Evolutionary conservation across 345 rosid genomes (phyloP).

Genomic region (Cardamine occulta): DNA sequence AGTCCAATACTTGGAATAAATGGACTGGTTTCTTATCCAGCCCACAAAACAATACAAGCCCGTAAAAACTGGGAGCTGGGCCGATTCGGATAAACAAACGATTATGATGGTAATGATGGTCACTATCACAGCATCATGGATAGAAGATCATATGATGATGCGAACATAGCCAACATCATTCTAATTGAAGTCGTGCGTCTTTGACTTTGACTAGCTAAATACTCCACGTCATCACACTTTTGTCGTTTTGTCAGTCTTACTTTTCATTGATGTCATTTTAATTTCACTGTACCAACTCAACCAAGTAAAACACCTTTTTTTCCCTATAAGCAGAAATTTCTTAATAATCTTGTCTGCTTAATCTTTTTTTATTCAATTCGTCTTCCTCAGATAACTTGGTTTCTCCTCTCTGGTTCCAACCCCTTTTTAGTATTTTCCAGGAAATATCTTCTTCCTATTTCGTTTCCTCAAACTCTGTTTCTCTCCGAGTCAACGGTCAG

Average conservation of each 20-base stretch:
- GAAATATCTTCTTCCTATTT: constrained; percentile 30
- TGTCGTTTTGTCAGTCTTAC: constrained; percentile 32
- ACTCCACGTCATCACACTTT: constrained; percentile 39
- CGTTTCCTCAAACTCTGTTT: constrained; percentile 12
- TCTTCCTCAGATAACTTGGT: constrained; percentile 22
- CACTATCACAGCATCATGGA: constrained; percentile 12
- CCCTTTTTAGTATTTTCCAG: constrained; percentile 7
- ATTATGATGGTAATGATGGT: constrained; percentile 4
- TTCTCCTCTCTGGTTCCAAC: constrained; percentile 29
- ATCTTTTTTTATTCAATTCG: background rate
- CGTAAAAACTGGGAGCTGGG: background rate
- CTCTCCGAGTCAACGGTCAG: constrained; percentile 37
- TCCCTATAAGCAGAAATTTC: background rate
- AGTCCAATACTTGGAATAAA: background rate
- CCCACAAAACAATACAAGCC: constrained; percentile 13
- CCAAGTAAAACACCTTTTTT: constrained; percentile 2
- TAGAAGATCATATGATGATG: constrained; percentile 1
- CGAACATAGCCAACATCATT: constrained; percentile 26
- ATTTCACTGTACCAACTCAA: constrained; percentile 39
- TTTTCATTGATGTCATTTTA: constrained; percentile 11
- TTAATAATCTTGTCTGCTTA: background rate
- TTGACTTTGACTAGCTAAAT: constrained; percentile 44
- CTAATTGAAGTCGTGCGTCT: constrained; percentile 38
- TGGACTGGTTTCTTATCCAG: background rate
- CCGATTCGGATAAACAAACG: background rate